Evolutionary conservation across 2,329 filamentous ascomycete genomes (phyloP).

Genomic region (Aspergillus sp.): DNA sequence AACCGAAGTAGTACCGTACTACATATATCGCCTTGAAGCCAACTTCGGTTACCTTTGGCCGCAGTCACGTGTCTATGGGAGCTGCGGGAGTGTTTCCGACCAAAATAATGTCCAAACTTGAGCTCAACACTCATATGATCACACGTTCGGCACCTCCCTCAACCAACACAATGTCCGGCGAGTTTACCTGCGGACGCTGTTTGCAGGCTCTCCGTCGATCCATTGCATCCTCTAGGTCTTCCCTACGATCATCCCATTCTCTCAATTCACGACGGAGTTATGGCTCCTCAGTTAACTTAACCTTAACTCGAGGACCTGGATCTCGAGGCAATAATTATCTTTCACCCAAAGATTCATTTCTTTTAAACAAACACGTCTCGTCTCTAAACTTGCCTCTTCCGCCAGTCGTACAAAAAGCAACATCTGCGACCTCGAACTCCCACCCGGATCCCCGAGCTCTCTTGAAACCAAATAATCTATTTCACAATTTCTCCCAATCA

Average conservation of each 20-base stretch:
- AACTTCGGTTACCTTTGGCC: neutral
- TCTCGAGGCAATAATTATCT: conserved; percentile 25
- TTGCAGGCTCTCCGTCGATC: conserved; percentile 35
- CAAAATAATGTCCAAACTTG: neutral
- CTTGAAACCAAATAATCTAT: conserved; percentile 76
- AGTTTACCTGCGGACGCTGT: conserved; percentile 43
- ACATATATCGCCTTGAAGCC: neutral
- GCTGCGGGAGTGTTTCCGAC: neutral
- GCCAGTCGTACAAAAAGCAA: conserved; percentile 26
- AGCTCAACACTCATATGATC: conserved; percentile 10
- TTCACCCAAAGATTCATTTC: conserved; percentile 17
- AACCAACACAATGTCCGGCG: conserved; percentile 36
- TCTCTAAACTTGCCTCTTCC: conserved; percentile 12
- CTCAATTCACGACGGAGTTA: conserved; percentile 25
- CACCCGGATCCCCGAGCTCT: conserved; percentile 37
- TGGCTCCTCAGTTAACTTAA: conserved; percentile 24
- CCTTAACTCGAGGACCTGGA: conserved; percentile 29
- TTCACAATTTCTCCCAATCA: conserved; percentile 87
- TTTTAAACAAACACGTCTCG: conserved; percentile 18
- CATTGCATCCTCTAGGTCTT: conserved; percentile 22
- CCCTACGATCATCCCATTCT: conserved; percentile 25
- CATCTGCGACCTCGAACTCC: conserved; percentile 24
- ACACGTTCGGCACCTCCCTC: neutral
- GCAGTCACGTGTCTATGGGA: neutral
- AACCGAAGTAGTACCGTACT: neutral